These are phyloP conservation scores for Lonicera japonica DNA, from an alignment of 129 eudicot genomes.

Conservation along the genomic window DNA sequence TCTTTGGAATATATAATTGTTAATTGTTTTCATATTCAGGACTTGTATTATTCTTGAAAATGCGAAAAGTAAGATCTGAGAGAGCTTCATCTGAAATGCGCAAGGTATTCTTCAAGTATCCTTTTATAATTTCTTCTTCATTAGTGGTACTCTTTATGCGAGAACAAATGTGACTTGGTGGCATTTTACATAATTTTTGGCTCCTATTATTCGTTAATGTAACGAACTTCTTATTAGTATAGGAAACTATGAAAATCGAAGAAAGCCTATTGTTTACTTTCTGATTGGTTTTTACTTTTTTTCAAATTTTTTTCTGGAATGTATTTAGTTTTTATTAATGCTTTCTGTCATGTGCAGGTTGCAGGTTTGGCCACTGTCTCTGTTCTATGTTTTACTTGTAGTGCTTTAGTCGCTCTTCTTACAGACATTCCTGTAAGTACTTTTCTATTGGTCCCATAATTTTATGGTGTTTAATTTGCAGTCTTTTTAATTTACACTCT, in stretches of 20 bases:
- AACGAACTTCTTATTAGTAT: background rate
- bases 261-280: no score
- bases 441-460: background rate
- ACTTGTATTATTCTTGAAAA: slow-evolving; percentile 66
- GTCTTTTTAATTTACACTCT: slow-evolving; percentile 4
- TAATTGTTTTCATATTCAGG: slow-evolving; percentile 35
- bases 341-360: slow-evolving; percentile 44
- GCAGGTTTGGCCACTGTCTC: slow-evolving; percentile 83
- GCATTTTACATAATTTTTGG: background rate
- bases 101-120: slow-evolving; percentile 47
- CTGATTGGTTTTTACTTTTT: no score
- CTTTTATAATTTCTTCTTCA: no score
- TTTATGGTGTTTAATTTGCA: background rate
- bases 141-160: background rate
- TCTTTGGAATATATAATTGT: background rate
- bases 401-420: slow-evolving; percentile 62
- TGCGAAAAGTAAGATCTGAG: slow-evolving; percentile 87
- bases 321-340: background rate
- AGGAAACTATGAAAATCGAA: no score
- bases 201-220: background rate
- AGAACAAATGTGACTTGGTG: background rate
- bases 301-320: no score
- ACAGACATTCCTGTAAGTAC: slow-evolving; percentile 78
- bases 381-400: slow-evolving; percentile 67
- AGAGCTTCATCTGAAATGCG: slow-evolving; percentile 79